phyloP scores from a whole-genome alignment of 768 basidiomycete genomes.

The Xerocomellus amylosporus region DNA sequence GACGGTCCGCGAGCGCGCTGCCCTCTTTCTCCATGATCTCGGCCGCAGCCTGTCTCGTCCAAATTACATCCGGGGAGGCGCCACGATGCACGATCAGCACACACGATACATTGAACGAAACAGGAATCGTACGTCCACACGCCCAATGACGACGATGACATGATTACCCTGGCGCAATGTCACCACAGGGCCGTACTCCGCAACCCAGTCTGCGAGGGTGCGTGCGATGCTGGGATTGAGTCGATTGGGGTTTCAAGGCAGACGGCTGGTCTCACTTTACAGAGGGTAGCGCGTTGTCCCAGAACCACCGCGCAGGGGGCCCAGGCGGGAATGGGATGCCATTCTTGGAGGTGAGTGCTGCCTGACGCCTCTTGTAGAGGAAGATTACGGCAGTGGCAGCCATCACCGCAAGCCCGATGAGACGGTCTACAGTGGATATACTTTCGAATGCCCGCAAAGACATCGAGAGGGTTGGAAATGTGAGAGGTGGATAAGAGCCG shows the following conservation, averaged over 20 bases:
- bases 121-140: slow-evolving; percentile 16
- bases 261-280: slow-evolving; percentile 14
- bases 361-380: slow-evolving; percentile 1
- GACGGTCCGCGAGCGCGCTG: slow-evolving; percentile 47
- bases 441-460: not conserved
- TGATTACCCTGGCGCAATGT: slow-evolving; percentile 46
- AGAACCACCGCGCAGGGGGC: slow-evolving; percentile 25
- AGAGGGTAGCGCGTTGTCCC: slow-evolving; percentile 20
- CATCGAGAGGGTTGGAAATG: not conserved
- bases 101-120: not conserved
- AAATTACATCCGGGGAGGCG: not conserved
- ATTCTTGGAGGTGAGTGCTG: not conserved
- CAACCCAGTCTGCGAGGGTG: slow-evolving; percentile 49
- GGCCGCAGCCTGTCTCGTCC: slow-evolving; percentile 42
- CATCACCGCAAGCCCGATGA: slow-evolving; percentile 1
- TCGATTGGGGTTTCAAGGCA: not conserved
- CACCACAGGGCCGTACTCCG: slow-evolving; percentile 57
- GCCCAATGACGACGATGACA: slow-evolving; percentile 19
- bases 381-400: not conserved
- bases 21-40: slow-evolving; percentile 64
- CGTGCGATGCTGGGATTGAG: slow-evolving; percentile 11
- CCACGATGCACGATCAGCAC: not conserved
- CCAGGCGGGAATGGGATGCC: slow-evolving; percentile 26
- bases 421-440: not conserved
- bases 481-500: not conserved